These are phyloP conservation scores for Phytopythium boreale DNA, from an alignment of 352 stramenopile species.

Conservation along the genomic window DNA sequence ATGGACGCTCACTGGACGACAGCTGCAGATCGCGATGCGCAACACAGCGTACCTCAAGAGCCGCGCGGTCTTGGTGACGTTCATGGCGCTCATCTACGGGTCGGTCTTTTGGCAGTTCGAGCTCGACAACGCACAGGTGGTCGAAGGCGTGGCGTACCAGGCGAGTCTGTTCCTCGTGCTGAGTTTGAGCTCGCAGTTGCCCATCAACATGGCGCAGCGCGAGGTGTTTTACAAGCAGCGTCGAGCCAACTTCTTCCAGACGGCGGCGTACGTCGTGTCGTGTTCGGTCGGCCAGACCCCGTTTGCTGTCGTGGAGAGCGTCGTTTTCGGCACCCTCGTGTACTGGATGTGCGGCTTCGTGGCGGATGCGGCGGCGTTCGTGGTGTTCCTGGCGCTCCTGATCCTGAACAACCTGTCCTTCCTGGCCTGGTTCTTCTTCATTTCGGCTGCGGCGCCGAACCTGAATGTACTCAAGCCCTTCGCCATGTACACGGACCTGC, in stretches of 20 bases:
- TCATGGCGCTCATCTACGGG: constrained; percentile 28
- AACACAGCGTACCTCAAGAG: constrained; percentile 28
- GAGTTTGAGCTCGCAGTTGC: constrained; percentile 54
- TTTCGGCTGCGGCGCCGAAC: constrained; percentile 11
- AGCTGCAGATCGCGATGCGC: constrained; percentile 43
- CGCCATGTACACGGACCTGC: constrained; percentile 7
- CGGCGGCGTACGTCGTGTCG: constrained; percentile 53
- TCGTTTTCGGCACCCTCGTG: constrained; percentile 62
- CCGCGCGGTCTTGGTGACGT: constrained; percentile 23
- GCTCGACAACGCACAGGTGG: constrained; percentile 13
- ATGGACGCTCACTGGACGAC: constrained; percentile 19
- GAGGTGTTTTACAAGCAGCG: constrained; percentile 73
- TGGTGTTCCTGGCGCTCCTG: constrained; percentile 56
- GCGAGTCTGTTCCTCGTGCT: constrained; percentile 63
- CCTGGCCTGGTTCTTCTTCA: constrained; percentile 16
- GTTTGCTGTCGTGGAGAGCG: constrained; percentile 39
- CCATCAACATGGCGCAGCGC: constrained; percentile 52
- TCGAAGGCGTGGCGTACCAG: constrained; percentile 65
- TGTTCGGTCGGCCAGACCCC: constrained; percentile 22
- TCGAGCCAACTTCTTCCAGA: constrained; percentile 64
- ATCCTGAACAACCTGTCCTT: constrained; percentile 30
- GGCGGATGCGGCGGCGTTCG: constrained; percentile 25
- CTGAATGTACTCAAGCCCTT: constrained; percentile 15
- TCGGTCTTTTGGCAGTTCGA: constrained; percentile 23
- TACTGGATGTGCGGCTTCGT: constrained; percentile 30